Conservation (phyloP, 2,329 filamentous ascomycete species). For the Ascochyta viciae-villosae region DNA sequence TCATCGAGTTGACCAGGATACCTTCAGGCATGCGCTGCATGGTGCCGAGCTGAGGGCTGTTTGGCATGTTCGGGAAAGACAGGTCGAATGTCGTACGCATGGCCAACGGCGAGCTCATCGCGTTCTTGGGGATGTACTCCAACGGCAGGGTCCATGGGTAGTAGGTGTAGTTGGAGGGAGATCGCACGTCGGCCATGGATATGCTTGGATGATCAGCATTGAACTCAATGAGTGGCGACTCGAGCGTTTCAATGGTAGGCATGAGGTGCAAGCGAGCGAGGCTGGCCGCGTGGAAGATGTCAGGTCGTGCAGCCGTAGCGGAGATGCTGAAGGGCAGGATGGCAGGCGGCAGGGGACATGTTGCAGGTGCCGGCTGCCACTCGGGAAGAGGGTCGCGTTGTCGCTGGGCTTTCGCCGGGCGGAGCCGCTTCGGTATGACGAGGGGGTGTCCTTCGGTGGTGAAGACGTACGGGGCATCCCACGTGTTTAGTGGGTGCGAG, state of each 20-base stretch:
- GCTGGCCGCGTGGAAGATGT: slow-evolving; percentile 88
- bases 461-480: slow-evolving; percentile 90
- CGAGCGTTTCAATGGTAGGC: slow-evolving; percentile 64
- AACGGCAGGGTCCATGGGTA: slow-evolving; percentile 93
- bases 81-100: slow-evolving; percentile 75
- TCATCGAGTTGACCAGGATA: slow-evolving; percentile 66
- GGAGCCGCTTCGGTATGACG: slow-evolving; percentile 69
- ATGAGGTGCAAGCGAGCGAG: slow-evolving; percentile 82
- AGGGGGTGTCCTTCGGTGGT: slow-evolving; percentile 95
- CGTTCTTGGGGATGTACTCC: slow-evolving; percentile 76
- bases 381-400: slow-evolving; percentile 6
- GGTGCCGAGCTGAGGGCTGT: slow-evolving; percentile 56
- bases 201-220: slow-evolving; percentile 62
- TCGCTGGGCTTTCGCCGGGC: slow-evolving; percentile 23
- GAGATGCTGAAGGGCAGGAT: slow-evolving; percentile 75
- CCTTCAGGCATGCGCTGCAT: slow-evolving; percentile 66
- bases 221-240: slow-evolving; percentile 63
- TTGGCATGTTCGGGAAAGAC: slow-evolving; percentile 66
- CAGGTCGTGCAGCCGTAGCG: slow-evolving; percentile 76
- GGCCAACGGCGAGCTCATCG: slow-evolving; percentile 76
- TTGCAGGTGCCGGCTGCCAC: slow-evolving; percentile 51
- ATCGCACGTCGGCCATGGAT: slow-evolving; percentile 61
- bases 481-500: slow-evolving; percentile 82
- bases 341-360: slow-evolving; percentile 70
- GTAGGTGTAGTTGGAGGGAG: slow-evolving; percentile 78